Percentiles rank a stretch among this genome's conserved stretches.
These are phyloP conservation scores for Cryphonectria radicalis DNA, from an alignment of 2,329 filamentous ascomycete genomes.

Conservation along the genomic window DNA sequence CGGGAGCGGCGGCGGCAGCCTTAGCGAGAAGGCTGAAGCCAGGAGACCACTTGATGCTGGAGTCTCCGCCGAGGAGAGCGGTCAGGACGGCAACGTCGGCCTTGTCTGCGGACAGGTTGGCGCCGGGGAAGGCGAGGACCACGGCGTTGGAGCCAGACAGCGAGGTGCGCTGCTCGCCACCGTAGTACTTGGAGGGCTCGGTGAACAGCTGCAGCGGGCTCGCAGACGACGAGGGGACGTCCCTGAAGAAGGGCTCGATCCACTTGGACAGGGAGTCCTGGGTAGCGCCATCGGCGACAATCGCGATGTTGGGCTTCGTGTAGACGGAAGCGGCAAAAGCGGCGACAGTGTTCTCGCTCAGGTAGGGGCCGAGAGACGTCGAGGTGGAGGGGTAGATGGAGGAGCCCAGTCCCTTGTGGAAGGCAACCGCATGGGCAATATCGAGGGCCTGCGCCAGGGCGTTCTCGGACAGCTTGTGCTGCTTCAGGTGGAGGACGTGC, in stretches of 20 bases:
- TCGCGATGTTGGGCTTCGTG: conserved; percentile 85
- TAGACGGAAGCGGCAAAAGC: conserved; percentile 80
- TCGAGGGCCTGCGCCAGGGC: conserved; percentile 75
- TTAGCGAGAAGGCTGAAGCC: conserved; percentile 92
- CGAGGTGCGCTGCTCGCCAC: conserved; percentile 89
- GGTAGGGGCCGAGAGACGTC: conserved; percentile 76
- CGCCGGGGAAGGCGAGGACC: conserved; percentile 91
- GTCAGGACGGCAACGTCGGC: conserved; percentile 87
- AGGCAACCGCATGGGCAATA: conserved; percentile 82
- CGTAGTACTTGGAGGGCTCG: conserved; percentile 81
- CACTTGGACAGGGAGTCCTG: conserved; percentile 80
- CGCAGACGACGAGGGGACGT: conserved; percentile 60
- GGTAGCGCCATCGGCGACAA: conserved; percentile 87
- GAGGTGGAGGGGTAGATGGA: conserved; percentile 74
- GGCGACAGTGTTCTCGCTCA: conserved; percentile 75
- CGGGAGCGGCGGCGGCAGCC: conserved; percentile 68
- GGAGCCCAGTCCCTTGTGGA: conserved; percentile 89
- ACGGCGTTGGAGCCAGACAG: conserved; percentile 75
- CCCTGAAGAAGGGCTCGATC: conserved; percentile 90
- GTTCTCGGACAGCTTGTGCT: conserved; percentile 71
- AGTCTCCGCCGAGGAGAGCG: conserved; percentile 86
- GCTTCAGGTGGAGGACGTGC: conserved; percentile 74
- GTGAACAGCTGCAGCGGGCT: conserved; percentile 60
- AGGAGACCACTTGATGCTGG: conserved; percentile 91
- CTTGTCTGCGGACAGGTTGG: conserved; percentile 80